Evolutionary conservation across 148 eudicot genomes (phyloP), one percentile per base, ranked within the genome.

Genomic region (Rhododendron kiyosumense): DNA sequence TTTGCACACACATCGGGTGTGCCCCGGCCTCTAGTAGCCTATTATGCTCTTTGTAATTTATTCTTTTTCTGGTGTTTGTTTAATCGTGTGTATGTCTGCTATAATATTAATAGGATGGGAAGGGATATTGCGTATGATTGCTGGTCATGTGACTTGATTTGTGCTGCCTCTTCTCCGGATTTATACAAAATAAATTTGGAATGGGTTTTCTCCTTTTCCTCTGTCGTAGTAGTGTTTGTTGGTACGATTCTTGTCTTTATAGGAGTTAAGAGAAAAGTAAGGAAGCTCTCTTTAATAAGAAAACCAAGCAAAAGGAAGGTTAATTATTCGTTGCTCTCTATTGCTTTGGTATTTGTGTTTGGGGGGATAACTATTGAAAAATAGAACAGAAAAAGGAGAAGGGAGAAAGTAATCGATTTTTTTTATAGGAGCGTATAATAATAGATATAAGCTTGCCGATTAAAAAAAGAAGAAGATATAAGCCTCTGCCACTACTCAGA

Each of bases 151-250:
- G 99, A 96, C 88, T 89, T 97, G 89, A 88, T 97, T 61, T 97
- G 99, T 88, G 99, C 98, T 84, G 99, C 97, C 90, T 97, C 98
- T 54, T 97, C 98, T 48, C 96, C 99, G 67, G 99, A 97, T 90
- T 89, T 95, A 18, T 97, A 95, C 88, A 92, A 98, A 88, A 95
- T 97, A 79, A 97, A 97, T 85, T 89, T 97, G 84, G 93, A 94
- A 85, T 96, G 94, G 98, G 99, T 97, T 88, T 89, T 86, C n/a
- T 83, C 28, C 52, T 69, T 26, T 1, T 78, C 32, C 48, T 20
- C n/a, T 74, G 43, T 79, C 17, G 24, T 85, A 45, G 28, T 78
- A 38, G 17, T 61, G 36, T 54, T 83, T 32, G 61, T n/a, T 80
- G 10, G 79, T 43, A 80, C 46, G 3, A 34, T 81, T 67, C 57